Evolutionary conservation across 2,329 filamentous ascomycete genomes (phyloP).

Genomic region (Clarireedia hainanense): DNA sequence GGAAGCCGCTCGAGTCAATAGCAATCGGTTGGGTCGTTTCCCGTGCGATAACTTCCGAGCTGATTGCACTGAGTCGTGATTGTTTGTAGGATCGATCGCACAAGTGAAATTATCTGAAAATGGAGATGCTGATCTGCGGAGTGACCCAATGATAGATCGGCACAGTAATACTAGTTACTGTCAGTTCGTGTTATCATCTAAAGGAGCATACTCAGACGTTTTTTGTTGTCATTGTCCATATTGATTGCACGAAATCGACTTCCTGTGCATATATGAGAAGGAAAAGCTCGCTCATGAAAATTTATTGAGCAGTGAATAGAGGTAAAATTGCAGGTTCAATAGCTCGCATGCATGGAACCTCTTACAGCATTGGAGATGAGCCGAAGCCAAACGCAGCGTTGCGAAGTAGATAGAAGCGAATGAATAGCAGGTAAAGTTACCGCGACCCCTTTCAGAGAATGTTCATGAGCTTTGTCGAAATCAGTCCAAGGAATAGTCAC

Average conservation of each 20-base stretch:
- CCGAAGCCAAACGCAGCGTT: too few relatives aligned
- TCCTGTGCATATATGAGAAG: too few relatives aligned
- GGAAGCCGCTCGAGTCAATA: background rate
- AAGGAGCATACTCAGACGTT: background rate
- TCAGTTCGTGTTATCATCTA: background rate
- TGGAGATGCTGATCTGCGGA: constrained; percentile 3
- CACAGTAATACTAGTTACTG: background rate
- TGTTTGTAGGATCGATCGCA: background rate
- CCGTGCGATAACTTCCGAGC: background rate
- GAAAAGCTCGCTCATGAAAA: background rate
- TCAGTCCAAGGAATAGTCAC: too few relatives aligned
- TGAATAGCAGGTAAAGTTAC: too few relatives aligned
- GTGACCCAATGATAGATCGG: constrained; percentile 6
- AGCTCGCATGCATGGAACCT: too few relatives aligned
- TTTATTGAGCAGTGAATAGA: background rate
- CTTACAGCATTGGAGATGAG: too few relatives aligned
- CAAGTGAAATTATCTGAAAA: background rate
- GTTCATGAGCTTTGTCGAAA: too few relatives aligned
- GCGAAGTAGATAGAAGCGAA: too few relatives aligned
- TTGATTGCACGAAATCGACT: background rate
- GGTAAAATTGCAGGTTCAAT: too few relatives aligned
- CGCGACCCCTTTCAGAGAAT: too few relatives aligned
- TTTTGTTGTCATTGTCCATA: background rate
- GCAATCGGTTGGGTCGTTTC: background rate
- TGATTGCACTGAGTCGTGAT: background rate